A percentile compares a stretch with the other conserved stretches of the same genome.
phyloP scores from a whole-genome alignment of 2,329 filamentous ascomycete species.

The Talaromyces amestolkiae region DNA sequence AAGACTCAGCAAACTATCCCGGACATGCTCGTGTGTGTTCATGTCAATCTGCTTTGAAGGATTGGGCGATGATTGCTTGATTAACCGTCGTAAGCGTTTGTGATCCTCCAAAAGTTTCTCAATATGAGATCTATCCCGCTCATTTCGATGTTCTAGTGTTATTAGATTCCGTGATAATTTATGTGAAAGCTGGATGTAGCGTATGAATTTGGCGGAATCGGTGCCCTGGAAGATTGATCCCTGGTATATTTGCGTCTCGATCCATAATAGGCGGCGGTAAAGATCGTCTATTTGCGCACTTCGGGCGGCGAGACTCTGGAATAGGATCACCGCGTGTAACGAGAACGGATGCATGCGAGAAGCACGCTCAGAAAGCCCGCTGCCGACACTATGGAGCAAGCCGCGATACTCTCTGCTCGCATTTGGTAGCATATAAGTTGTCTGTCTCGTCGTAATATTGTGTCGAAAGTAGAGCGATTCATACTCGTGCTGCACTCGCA shows the following conservation, averaged over 20 bases:
- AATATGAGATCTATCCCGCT: slow-evolving; percentile 22
- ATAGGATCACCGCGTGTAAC: slow-evolving; percentile 22
- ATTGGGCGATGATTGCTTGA: background rate
- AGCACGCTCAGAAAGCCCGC: slow-evolving; percentile 3
- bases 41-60: slow-evolving; percentile 5
- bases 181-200: slow-evolving; percentile 23
- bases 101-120: slow-evolving; percentile 22
- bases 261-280: slow-evolving; percentile 23
- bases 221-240: slow-evolving; percentile 24
- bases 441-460: slow-evolving; percentile 20
- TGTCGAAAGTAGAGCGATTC: slow-evolving; percentile 25
- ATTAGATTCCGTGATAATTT: slow-evolving; percentile 24
- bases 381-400: slow-evolving; percentile 20
- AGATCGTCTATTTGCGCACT: slow-evolving; percentile 21
- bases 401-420: slow-evolving; percentile 20
- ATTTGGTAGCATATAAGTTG: slow-evolving; percentile 22
- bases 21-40: slow-evolving; percentile 19
- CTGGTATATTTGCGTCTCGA: slow-evolving; percentile 24
- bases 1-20: slow-evolving; percentile 21
- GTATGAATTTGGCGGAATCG: slow-evolving; percentile 22
- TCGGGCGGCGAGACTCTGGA: slow-evolving; percentile 21
- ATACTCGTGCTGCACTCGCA: slow-evolving; percentile 22
- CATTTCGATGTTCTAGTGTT: slow-evolving; percentile 23
- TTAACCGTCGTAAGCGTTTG: slow-evolving; percentile 18
- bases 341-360: slow-evolving; percentile 20